phyloP scores from a whole-genome alignment of 2,329 filamentous ascomycete genomes.

The Penicillium sp. region DNA sequence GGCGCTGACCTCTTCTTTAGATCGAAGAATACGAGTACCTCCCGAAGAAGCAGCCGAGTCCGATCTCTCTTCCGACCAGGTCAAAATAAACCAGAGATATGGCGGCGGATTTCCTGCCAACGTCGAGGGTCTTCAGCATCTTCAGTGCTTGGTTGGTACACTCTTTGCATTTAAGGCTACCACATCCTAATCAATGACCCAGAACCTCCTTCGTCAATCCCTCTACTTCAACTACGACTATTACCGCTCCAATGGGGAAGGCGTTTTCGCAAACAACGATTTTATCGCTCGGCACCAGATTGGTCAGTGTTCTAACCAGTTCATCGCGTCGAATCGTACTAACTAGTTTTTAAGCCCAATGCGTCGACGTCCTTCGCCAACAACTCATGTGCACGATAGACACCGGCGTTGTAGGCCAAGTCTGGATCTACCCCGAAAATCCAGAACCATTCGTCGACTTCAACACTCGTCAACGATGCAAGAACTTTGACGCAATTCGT shows the following conservation, averaged over 20 bases:
- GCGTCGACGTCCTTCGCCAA: constrained; percentile 61
- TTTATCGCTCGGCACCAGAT: constrained; percentile 56
- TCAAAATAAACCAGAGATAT: constrained; percentile 55
- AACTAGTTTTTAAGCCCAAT: constrained; percentile 49
- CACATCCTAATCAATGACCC: background rate
- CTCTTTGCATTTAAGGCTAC: background rate
- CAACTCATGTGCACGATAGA: constrained; percentile 64
- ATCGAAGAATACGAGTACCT: constrained; percentile 51
- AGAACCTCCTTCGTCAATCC: constrained; percentile 59
- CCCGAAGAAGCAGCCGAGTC: constrained; percentile 50
- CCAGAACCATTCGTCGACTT: constrained; percentile 60
- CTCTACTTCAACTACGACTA: constrained; percentile 61
- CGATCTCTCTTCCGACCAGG: constrained; percentile 55
- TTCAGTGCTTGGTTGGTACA: constrained; percentile 54
- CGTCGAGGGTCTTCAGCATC: constrained; percentile 33
- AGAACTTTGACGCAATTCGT: constrained; percentile 55
- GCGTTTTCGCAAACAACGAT: constrained; percentile 58
- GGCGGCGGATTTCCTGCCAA: constrained; percentile 54
- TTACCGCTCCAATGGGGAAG: constrained; percentile 51
- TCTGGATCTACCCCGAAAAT: constrained; percentile 53
- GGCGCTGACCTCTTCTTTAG: constrained; percentile 25
- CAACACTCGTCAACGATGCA: constrained; percentile 59
- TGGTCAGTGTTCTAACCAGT: constrained; percentile 45
- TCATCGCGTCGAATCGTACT: background rate
- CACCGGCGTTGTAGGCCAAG: constrained; percentile 59